Percentiles rank a stretch among this genome's conserved stretches.
Evolutionary conservation across 192 early-diverging fungal genomes (phyloP).

Genomic region (Coemansia sp.): DNA sequence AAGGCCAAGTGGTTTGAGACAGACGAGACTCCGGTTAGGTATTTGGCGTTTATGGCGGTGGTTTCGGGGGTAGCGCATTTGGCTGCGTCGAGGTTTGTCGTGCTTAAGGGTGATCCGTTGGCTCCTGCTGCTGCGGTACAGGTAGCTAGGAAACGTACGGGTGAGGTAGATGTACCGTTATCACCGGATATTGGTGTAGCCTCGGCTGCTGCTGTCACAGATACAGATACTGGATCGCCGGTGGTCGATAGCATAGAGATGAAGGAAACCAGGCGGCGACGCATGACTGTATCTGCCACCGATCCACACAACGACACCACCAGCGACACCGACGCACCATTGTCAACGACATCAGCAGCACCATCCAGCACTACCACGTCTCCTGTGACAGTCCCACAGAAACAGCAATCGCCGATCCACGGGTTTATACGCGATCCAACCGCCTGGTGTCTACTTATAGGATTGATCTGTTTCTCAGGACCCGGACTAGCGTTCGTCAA

Average conservation of each 20-base stretch:
- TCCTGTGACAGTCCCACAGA: not conserved
- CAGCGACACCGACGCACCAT: not conserved
- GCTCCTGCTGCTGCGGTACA: conserved; percentile 5
- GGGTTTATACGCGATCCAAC: conserved; percentile 32
- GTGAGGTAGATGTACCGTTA: not conserved
- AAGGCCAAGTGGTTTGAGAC: conserved; percentile 56
- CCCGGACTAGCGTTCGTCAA: conserved; percentile 53
- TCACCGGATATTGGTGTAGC: not conserved
- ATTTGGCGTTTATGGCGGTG: conserved; percentile 58
- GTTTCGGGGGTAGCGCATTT: conserved; percentile 55
- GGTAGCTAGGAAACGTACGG: not conserved
- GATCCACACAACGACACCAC: not conserved
- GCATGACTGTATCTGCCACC: conserved; percentile 28
- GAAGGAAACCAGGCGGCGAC: conserved; percentile 40
- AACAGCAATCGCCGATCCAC: conserved; percentile 10
- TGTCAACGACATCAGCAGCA: not conserved
- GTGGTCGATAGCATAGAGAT: conserved; percentile 33
- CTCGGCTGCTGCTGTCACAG: not conserved
- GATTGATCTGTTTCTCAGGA: conserved; percentile 48
- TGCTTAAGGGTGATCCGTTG: conserved; percentile 19
- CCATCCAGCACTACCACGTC: not conserved
- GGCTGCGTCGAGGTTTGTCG: conserved; percentile 40
- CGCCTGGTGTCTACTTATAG: conserved; percentile 45
- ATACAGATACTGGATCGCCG: conserved; percentile 2
- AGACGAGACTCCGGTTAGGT: conserved; percentile 51